phyloP scores from a whole-genome alignment of 2,329 filamentous ascomycete species.

The Berkeleyomyces basicola region DNA sequence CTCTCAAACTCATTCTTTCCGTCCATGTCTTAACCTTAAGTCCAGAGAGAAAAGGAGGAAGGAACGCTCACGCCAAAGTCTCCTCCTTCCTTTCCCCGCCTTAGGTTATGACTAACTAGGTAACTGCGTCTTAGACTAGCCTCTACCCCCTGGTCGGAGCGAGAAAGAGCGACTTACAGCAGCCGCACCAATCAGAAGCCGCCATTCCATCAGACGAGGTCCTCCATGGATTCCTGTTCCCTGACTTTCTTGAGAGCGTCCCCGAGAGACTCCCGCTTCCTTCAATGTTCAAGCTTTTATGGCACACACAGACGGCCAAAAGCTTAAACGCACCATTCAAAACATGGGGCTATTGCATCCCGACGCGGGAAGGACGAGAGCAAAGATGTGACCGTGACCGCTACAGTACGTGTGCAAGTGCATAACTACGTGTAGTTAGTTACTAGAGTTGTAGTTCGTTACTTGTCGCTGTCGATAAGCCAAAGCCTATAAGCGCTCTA shows the following conservation, averaged over 20 bases:
- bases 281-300: neutral
- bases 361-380: too few species aligned
- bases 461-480: too few species aligned
- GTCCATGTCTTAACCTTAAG: neutral
- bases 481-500: neutral
- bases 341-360: neutral
- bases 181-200: neutral
- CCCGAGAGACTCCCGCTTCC: neutral
- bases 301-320: neutral
- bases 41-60: neutral
- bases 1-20: neutral
- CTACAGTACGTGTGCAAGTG: too few species aligned
- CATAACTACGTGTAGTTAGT: too few species aligned
- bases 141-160: neutral
- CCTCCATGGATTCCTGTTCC: neutral
- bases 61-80: neutral
- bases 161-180: neutral
- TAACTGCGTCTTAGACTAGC: too few species aligned
- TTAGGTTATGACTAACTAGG: neutral
- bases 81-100: neutral
- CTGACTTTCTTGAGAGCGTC: neutral
- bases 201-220: neutral
- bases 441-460: too few species aligned
- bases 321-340: constrained; percentile 1
- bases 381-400: too few species aligned